These are phyloP conservation scores for Sclerospora graminicola DNA, from an alignment of 352 stramenopile species.

Conservation along the genomic window DNA sequence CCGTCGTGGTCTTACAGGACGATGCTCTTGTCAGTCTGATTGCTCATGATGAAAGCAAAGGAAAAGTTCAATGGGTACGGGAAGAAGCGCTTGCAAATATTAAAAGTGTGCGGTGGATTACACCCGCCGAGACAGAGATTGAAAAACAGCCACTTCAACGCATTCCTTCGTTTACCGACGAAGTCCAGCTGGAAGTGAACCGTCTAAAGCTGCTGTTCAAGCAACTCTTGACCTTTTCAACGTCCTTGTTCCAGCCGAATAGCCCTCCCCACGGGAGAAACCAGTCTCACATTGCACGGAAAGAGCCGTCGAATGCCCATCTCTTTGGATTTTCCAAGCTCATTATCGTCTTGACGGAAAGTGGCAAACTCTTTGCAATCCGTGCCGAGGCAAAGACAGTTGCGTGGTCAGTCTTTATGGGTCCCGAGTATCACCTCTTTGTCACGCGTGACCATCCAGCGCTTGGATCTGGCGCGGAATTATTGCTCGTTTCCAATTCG, in stretches of 20 bases:
- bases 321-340: slow-evolving; percentile 83
- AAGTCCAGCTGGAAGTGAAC: slow-evolving; percentile 49
- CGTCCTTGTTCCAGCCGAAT: slow-evolving; percentile 40
- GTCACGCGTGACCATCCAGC: slow-evolving; percentile 73
- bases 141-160: slow-evolving; percentile 61
- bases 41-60: slow-evolving; percentile 7
- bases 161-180: slow-evolving; percentile 65
- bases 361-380: slow-evolving; percentile 72
- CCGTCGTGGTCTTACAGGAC: slow-evolving; percentile 58
- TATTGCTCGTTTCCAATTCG: slow-evolving; percentile 55
- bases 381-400: slow-evolving; percentile 64
- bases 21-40: slow-evolving; percentile 60
- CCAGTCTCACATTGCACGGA: slow-evolving; percentile 28
- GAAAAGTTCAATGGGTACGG: slow-evolving; percentile 56
- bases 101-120: slow-evolving; percentile 70
- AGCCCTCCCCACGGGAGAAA: slow-evolving; percentile 12
- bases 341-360: slow-evolving; percentile 61
- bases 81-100: slow-evolving; percentile 74
- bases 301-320: slow-evolving; percentile 54
- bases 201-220: slow-evolving; percentile 40
- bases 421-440: slow-evolving; percentile 57
- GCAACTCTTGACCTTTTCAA: slow-evolving; percentile 36
- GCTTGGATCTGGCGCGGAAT: slow-evolving; percentile 53
- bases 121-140: slow-evolving; percentile 60
- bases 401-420: slow-evolving; percentile 61